Percentiles rank a stretch among this genome's conserved stretches.
Conservation (phyloP, 164 flowering plant genomes). For the Piper betle region DNA sequence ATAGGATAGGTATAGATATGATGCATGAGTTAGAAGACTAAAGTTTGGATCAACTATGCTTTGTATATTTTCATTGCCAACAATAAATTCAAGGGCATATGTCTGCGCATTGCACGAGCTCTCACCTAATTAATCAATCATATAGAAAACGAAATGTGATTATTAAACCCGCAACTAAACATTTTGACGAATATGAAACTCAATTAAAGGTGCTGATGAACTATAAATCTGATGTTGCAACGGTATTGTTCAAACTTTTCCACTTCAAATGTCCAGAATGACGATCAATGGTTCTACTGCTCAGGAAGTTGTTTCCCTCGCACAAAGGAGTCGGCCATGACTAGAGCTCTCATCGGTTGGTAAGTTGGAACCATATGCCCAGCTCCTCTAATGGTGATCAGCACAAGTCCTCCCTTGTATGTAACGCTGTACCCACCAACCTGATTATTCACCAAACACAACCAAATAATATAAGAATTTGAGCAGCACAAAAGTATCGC, state of each 20-base stretch:
- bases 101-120: no score
- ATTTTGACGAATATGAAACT: no score
- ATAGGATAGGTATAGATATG: no score
- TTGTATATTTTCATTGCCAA: no score
- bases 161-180: no score
- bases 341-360: constrained; percentile 47
- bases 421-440: constrained; percentile 9
- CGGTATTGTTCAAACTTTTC: neutral
- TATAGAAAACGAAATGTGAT: no score
- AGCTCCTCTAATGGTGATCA: constrained; percentile 80
- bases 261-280: neutral
- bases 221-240: neutral
- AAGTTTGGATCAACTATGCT: no score
- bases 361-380: constrained; percentile 79
- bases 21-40: no score
- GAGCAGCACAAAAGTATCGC: neutral
- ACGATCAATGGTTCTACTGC: neutral
- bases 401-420: constrained; percentile 23
- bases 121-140: no score
- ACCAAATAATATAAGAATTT: neutral
- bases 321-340: constrained; percentile 45
- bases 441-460: neutral
- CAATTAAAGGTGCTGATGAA: no score
- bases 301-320: constrained; percentile 38
- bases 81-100: no score